Conservation (phyloP, 1,284 basidiomycete genomes). For the Ganoderma lucidum region DNA sequence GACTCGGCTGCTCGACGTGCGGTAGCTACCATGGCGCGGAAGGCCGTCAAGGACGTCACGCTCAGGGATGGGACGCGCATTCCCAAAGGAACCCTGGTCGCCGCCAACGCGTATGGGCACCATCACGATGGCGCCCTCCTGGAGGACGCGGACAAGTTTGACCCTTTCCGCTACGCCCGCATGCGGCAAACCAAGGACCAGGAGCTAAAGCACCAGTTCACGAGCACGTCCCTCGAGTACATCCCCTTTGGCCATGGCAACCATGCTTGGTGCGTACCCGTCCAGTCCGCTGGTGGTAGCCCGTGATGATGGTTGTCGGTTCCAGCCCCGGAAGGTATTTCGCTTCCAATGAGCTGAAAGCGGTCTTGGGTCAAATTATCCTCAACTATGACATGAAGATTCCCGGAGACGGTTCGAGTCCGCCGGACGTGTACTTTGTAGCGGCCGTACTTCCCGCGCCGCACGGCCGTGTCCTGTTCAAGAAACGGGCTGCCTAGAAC, state of each 20-base stretch:
- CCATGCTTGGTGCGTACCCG: neutral
- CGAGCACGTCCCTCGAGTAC: slow-evolving; percentile 34
- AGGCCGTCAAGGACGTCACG: slow-evolving; percentile 45
- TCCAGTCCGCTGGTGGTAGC: neutral
- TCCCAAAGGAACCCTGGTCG: slow-evolving; percentile 41
- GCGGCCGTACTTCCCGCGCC: slow-evolving; percentile 13
- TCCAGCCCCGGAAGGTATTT: slow-evolving; percentile 55
- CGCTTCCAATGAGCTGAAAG: slow-evolving; percentile 54
- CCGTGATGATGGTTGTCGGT: too few relatives aligned
- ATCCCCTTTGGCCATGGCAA: slow-evolving; percentile 38
- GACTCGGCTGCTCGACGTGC: neutral
- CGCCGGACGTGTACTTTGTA: slow-evolving; percentile 22
- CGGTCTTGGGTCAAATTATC: slow-evolving; percentile 52
- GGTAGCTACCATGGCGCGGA: slow-evolving; percentile 45
- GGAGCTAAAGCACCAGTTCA: slow-evolving; percentile 34
- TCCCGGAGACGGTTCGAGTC: slow-evolving; percentile 39
- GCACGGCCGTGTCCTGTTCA: slow-evolving; percentile 20
- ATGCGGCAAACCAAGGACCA: slow-evolving; percentile 29
- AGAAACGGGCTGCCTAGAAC: slow-evolving; percentile 4
- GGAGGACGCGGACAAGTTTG: slow-evolving; percentile 19
- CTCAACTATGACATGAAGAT: slow-evolving; percentile 57
- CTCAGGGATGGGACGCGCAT: slow-evolving; percentile 53
- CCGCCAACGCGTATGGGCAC: slow-evolving; percentile 3
- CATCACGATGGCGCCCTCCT: slow-evolving; percentile 27
- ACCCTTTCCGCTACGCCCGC: slow-evolving; percentile 9